Evolutionary conservation across 2,329 filamentous ascomycete species (phyloP).

Genomic region (Keithomyces neogunnii): DNA sequence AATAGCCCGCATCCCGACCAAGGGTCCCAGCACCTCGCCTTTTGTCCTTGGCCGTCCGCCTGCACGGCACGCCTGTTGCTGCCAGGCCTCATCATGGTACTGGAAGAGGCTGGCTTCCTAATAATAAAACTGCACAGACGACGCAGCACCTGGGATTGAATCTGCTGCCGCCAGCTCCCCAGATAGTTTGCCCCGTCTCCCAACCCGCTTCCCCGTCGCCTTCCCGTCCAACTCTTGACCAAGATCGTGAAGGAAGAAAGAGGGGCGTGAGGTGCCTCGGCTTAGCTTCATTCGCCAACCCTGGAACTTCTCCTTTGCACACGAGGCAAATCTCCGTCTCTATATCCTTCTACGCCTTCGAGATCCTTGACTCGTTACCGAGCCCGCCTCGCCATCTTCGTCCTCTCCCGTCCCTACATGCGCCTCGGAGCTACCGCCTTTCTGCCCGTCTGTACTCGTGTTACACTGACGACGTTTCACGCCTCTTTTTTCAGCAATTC

Average conservation of each 20-base stretch:
- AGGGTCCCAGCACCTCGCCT: not conserved
- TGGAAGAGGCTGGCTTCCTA: slow-evolving; percentile 2
- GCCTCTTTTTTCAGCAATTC: slow-evolving; percentile 9
- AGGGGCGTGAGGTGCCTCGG: slow-evolving; percentile 5
- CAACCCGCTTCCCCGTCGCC: not conserved
- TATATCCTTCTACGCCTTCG: not conserved
- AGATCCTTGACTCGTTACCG: slow-evolving; percentile 7
- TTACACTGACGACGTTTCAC: slow-evolving; percentile 19
- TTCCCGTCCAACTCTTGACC: slow-evolving; percentile 1
- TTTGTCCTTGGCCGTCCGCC: slow-evolving; percentile 1
- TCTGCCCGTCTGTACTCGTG: slow-evolving; percentile 11
- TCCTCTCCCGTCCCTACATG: not conserved
- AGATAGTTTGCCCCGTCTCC: too few species aligned
- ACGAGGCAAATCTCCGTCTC: too few species aligned
- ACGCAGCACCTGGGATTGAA: not conserved
- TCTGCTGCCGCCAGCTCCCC: too few species aligned
- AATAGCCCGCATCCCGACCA: not conserved
- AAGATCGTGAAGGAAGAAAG: slow-evolving; percentile 6
- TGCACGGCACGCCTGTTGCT: not conserved
- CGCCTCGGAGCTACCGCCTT: slow-evolving; percentile 4
- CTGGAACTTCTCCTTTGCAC: too few species aligned
- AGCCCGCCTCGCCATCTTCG: slow-evolving; percentile 10
- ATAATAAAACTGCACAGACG: not conserved
- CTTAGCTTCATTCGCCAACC: not conserved
- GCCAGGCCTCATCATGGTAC: slow-evolving; percentile 5